A percentile compares a stretch with the other conserved stretches of the same genome.
phyloP scores from a whole-genome alignment of 225 moss, liverwort and hornwort genomes.

The Rhytidiadelphus loreus region DNA sequence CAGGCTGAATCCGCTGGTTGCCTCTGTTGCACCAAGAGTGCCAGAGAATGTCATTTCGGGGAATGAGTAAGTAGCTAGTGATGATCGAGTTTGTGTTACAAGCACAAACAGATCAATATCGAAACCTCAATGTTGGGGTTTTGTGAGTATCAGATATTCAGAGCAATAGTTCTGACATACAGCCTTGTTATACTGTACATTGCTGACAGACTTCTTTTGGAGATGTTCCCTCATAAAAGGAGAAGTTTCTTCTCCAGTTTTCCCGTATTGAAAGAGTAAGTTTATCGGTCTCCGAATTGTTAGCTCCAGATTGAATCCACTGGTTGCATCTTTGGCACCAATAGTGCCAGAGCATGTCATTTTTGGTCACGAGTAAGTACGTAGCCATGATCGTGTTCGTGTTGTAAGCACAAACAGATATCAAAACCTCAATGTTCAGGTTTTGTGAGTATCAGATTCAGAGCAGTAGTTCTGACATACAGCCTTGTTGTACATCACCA shows the following conservation, averaged over 20 bases:
- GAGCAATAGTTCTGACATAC: background rate
- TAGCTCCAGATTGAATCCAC: background rate
- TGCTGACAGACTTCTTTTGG: too few relatives aligned
- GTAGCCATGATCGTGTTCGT: background rate
- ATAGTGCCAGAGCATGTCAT: constrained; percentile 2
- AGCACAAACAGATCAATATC: background rate
- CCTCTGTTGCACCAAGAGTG: background rate
- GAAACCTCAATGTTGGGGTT: background rate
- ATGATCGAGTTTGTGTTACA: background rate
- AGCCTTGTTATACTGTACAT: background rate
- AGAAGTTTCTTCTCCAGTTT: background rate
- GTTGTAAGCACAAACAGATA: background rate
- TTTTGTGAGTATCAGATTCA: background rate
- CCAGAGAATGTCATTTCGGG: background rate
- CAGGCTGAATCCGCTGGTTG: constrained; percentile 14
- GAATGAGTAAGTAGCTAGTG: background rate
- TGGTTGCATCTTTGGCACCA: background rate
- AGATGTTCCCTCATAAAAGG: background rate
- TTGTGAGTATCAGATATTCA: background rate
- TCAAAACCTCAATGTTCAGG: background rate
- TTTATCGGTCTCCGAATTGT: background rate
- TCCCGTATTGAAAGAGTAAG: background rate
- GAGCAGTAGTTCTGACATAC: background rate
- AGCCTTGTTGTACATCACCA: background rate
- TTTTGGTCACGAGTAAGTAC: background rate